Base-by-base conservation (phyloP, 495 filamentous ascomycete species). In the Tuber aestivum region DNA sequence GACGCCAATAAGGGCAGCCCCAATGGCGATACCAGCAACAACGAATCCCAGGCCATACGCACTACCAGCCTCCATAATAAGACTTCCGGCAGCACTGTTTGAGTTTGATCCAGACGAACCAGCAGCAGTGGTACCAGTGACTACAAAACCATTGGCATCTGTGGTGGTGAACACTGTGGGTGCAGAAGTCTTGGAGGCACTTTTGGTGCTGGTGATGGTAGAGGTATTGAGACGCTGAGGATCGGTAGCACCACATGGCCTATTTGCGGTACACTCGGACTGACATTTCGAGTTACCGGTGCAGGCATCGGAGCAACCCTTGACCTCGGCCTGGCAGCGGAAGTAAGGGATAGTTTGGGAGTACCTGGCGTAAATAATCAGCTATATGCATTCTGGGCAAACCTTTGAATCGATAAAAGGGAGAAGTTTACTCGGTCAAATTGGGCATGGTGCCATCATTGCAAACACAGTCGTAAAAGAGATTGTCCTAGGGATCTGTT, bases 321-420 rank as follows among this genome's bases (percentile, higher is more conserved):
- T 87, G 78, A 86, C 87, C 76, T 85, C 83, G 74, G 89, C 86
- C 0, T 87, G 88, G 85, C 91, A 93, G 79, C 87, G 84, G 83
- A 86, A 92, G 86, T 90, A 93, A n/a, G 91, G 90, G 70, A 93
- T 87, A 21, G 91, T 93, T 81, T 89, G 87, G 38, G 90, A 89
- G 85, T 90, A 93, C 78, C 92, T 85, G 38, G 48, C n/a, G 48
- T 27, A 18, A 50, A 20, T 69, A 48, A 32, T 65, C 40, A 75
- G 42, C 40, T 0, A 69, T 45, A 32, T 56, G n/a, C n/a, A 41
- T 8, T 70, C 61, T 56, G 20, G 18, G 37, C 32, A 45, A 21
- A 37, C 1, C n/a, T 16, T 42, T 12, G 27, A 44, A 50, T 10
- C 9, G 48, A 1, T n/a, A 23, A 40, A 38, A 42, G 71, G 70